Evolutionary conservation across 441 rosid genomes (phyloP).

Genomic region (Biscutella laevigata): DNA sequence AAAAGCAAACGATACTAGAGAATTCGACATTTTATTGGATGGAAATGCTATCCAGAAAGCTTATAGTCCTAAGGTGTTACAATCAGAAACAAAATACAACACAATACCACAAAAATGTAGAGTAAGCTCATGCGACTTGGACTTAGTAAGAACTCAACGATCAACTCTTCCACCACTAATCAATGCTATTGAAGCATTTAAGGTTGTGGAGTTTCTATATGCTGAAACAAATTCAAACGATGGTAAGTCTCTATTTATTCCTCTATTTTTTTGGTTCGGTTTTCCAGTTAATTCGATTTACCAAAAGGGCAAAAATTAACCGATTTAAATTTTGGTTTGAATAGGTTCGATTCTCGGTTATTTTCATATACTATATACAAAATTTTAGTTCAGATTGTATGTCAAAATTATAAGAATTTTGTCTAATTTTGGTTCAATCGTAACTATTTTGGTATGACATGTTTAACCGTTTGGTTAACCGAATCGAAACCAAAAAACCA

Average conservation of each 20-base stretch:
- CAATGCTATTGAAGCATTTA: slow-evolving; percentile 30
- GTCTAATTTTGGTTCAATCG: too few relatives aligned
- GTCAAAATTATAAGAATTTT: too few relatives aligned
- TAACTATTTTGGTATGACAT: too few relatives aligned
- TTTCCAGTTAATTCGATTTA: too few relatives aligned
- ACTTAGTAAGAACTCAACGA: background rate
- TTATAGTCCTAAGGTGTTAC: slow-evolving; percentile 5
- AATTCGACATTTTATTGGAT: background rate
- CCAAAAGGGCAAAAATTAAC: too few relatives aligned
- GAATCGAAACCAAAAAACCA: too few relatives aligned
- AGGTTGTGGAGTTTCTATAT: slow-evolving; percentile 16
- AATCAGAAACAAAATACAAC: background rate
- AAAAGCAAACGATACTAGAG: slow-evolving; percentile 1
- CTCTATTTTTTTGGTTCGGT: too few relatives aligned
- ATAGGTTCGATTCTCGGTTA: too few relatives aligned
- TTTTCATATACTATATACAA: too few relatives aligned
- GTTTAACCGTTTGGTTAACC: too few relatives aligned
- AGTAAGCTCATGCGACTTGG: background rate
- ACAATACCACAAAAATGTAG: background rate
- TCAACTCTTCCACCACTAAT: slow-evolving; percentile 22
- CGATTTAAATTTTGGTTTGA: too few relatives aligned
- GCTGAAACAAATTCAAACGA: slow-evolving; percentile 12
- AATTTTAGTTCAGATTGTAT: too few relatives aligned
- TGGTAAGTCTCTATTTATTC: background rate
- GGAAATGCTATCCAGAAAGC: background rate